Base-by-base conservation (phyloP, 768 basidiomycete genomes). In the Auricularia sp. region DNA sequence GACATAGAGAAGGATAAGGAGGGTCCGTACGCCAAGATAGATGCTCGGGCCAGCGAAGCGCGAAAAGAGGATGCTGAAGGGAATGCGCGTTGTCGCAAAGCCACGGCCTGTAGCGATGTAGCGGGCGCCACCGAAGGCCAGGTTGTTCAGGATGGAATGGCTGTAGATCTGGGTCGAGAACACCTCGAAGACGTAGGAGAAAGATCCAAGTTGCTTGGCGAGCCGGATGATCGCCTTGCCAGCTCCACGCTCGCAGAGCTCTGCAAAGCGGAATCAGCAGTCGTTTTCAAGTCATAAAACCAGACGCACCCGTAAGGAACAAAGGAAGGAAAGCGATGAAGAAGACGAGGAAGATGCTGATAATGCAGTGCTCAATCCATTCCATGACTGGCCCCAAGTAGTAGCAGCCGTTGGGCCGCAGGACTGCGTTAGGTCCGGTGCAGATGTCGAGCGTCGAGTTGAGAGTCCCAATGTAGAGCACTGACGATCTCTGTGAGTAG, bases 71-170 rank as follows among this genome's bases (percentile, higher is more conserved):
- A 98, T 96, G 71, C 88, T 88, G 83, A 99, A 99, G 35, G 88
- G 92, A 68, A 98, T 91, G 39, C 97, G 87, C 45, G 92, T 95
- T 11, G 97, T 99, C 34, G 96, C 97, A 75, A 99, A 99, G 62
- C 97, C 97, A 80, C 97, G 92, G 66, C 97, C 97, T 54, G 97
- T 99, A 56, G 97, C 97, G 68, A 99, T 99, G 75, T 99, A 99
- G 65, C 97, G 89, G 63, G 97, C 97, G 66, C 97, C 97, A 78
- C 97, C 97, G 71, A 96, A 98, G 1, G 92, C 89, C 81, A 99
- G 79, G 79, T 99, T 97, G 78, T 90, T 96, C 70, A 97, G 81
- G 74, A 98, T 96, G 66, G 97, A 90, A 74, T 98, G 91, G 68
- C 93, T 92, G 78, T 98, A 97, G 69, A 99, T 98, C 77, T 97